A percentile compares a stretch with the other conserved stretches of the same genome.
Evolutionary conservation across 148 eudicot species (phyloP).

Genomic region (Nepenthes mirabilis): DNA sequence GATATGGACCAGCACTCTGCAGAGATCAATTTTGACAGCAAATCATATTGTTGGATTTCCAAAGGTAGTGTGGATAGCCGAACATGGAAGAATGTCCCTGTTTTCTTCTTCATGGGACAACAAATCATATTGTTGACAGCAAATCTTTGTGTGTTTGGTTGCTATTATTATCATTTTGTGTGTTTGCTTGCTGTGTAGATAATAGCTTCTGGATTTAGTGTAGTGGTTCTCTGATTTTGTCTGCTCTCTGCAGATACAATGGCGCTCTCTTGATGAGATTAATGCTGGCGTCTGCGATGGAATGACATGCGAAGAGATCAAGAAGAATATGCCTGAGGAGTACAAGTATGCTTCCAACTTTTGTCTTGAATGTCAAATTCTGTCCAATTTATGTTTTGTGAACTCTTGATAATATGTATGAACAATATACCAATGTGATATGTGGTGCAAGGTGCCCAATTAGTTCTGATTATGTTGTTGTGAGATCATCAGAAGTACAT

Average conservation of each 20-base stretch:
- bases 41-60: conserved; percentile 83
- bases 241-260: conserved; percentile 56
- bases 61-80: conserved; percentile 33
- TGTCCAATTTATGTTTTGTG: too few relatives aligned
- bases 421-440: too few relatives aligned
- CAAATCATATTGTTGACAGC: too few relatives aligned
- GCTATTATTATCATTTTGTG: too few relatives aligned
- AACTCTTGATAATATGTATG: too few relatives aligned
- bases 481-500: too few relatives aligned
- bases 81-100: not conserved
- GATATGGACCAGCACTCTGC: conserved; percentile 99
- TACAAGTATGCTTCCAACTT: conserved; percentile 50
- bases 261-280: conserved; percentile 99
- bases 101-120: not conserved
- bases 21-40: conserved; percentile 83
- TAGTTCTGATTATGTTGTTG: too few relatives aligned
- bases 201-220: too few relatives aligned
- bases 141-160: too few relatives aligned
- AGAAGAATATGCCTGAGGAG: conserved; percentile 96
- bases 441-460: too few relatives aligned
- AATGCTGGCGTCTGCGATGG: conserved; percentile 98
- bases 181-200: too few relatives aligned
- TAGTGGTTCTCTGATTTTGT: not conserved
- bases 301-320: conserved; percentile 87
- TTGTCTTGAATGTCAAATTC: not conserved